Percentiles rank a stretch among this genome's conserved stretches.
These are phyloP conservation scores for Thuja plicata DNA, from an alignment of 83 land plant genomes.

Conservation along the genomic window DNA sequence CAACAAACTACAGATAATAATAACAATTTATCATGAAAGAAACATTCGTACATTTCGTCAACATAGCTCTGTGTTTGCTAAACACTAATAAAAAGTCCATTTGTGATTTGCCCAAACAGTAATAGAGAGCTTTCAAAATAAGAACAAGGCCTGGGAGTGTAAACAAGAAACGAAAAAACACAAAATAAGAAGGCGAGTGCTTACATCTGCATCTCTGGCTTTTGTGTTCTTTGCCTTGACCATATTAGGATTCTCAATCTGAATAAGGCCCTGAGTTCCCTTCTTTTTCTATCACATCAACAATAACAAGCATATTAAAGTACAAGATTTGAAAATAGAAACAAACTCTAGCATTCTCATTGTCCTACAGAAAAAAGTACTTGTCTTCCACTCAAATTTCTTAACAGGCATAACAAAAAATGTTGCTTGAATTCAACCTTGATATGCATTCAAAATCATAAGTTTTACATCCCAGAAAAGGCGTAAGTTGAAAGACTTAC, in stretches of 20 bases:
- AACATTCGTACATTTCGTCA: not conserved
- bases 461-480: not conserved
- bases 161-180: not conserved
- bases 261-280: conserved; percentile 80
- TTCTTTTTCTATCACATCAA: conserved; percentile 58
- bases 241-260: conserved; percentile 88
- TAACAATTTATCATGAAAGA: not conserved
- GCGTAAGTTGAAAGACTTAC: conserved; percentile 5
- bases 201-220: conserved; percentile 84
- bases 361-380: not conserved
- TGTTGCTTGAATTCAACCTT: not conserved
- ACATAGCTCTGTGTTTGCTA: not conserved
- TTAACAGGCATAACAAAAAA: not conserved
- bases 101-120: not conserved
- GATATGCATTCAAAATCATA: not conserved
- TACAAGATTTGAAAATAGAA: not conserved
- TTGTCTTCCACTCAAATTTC: not conserved
- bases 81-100: not conserved
- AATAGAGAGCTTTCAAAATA: not conserved
- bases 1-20: not conserved
- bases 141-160: not conserved
- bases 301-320: not conserved
- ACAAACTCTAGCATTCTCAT: not conserved
- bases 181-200: conserved; percentile 13
- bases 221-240: conserved; percentile 71